Percentiles rank a stretch among this genome's conserved stretches.
These are phyloP conservation scores for Epicoccum sorghinum DNA, from an alignment of 2,329 filamentous ascomycete genomes.

Conservation along the genomic window DNA sequence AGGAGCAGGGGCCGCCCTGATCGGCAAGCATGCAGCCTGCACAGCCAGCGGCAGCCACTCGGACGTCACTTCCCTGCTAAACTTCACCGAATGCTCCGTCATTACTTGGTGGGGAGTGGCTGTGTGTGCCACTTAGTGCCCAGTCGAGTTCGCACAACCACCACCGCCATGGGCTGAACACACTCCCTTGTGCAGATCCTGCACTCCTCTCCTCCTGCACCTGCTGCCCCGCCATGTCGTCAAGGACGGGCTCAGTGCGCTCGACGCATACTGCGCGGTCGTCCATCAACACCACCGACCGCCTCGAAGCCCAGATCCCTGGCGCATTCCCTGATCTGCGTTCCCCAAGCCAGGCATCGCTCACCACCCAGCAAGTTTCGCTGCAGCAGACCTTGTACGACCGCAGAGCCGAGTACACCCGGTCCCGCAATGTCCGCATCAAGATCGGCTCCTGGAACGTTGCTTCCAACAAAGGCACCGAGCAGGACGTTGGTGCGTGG, in stretches of 20 bases:
- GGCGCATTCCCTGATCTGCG: constrained; percentile 55
- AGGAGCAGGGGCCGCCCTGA: constrained; percentile 4
- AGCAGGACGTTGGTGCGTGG: constrained; percentile 88
- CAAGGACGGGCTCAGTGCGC: constrained; percentile 28
- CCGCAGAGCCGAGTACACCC: constrained; percentile 78
- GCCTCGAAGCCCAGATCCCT: constrained; percentile 54
- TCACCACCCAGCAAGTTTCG: constrained; percentile 51
- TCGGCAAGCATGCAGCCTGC: constrained; percentile 5
- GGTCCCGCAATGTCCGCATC: constrained; percentile 74
- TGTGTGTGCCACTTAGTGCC: constrained; percentile 7
- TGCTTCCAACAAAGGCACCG: constrained; percentile 80
- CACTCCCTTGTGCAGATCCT: constrained; percentile 13
- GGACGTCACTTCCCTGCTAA: constrained; percentile 15
- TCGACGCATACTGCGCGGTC: constrained; percentile 24
- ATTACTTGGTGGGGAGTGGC: constrained; percentile 15
- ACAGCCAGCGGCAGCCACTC: constrained; percentile 13
- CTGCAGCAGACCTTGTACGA: constrained; percentile 69
- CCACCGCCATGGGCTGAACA: constrained; percentile 7
- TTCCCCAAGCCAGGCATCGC: constrained; percentile 28
- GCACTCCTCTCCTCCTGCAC: not conserved
- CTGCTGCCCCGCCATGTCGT: constrained; percentile 35
- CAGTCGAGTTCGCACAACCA: not conserved
- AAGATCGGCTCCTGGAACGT: constrained; percentile 98
- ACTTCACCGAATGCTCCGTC: constrained; percentile 4
- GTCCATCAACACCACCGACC: constrained; percentile 15